These are phyloP conservation scores for Xylaria sp. DNA, from an alignment of 2,329 filamentous ascomycete genomes.

Conservation along the genomic window DNA sequence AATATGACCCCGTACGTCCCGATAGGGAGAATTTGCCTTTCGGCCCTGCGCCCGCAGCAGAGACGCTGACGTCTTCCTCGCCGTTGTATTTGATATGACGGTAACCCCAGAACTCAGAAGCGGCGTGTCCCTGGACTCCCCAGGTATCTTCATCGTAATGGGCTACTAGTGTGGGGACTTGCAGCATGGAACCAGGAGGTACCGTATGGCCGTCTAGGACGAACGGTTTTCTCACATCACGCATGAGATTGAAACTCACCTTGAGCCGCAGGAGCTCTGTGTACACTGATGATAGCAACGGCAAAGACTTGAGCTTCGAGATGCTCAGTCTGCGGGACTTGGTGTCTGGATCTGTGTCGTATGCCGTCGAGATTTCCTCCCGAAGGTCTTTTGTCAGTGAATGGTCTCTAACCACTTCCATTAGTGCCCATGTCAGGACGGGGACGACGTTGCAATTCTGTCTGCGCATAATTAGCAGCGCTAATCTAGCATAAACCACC, in stretches of 20 bases:
- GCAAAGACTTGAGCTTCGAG: background rate
- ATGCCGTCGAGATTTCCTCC: conserved; percentile 7
- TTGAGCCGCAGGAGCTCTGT: background rate
- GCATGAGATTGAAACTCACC: background rate
- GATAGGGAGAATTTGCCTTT: no score
- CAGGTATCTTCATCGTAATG: background rate
- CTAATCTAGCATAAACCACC: no score
- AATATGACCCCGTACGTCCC: no score
- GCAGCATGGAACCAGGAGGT: background rate
- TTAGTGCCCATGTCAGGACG: conserved; percentile 22
- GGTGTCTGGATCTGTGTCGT: conserved; percentile 10
- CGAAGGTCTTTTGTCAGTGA: conserved; percentile 10
- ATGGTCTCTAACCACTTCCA: conserved; percentile 20
- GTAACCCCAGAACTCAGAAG: background rate
- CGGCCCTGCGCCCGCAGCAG: background rate
- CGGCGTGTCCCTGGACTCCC: background rate
- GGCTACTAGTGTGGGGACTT: background rate
- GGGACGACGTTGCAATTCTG: conserved; percentile 22
- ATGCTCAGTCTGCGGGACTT: no score
- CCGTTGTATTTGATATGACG: background rate
- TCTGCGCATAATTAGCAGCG: background rate
- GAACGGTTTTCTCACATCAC: background rate
- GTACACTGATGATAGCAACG: background rate
- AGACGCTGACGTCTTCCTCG: background rate
- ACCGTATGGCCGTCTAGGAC: background rate